These are phyloP conservation scores for Hibiscus syriacus DNA, from an alignment of 345 rosid genomes.

Conservation along the genomic window DNA sequence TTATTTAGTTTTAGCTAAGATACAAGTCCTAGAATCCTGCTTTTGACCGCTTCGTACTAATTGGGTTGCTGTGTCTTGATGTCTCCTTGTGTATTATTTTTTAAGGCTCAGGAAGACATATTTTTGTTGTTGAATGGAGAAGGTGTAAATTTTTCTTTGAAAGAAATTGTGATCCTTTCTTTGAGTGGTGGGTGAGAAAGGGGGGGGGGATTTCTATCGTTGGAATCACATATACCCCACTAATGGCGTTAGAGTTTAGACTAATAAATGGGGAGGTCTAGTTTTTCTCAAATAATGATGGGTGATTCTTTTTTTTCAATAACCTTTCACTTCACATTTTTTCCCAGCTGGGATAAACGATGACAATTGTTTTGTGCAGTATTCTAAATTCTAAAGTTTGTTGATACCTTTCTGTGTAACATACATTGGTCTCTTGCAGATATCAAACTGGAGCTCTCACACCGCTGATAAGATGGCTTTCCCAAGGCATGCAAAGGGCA, in stretches of 20 bases:
- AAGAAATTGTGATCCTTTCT: background rate
- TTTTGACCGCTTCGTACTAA: background rate
- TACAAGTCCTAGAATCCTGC: background rate
- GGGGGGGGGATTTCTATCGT: background rate
- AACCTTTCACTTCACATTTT: background rate
- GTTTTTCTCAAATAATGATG: too few species aligned
- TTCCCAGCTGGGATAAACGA: background rate
- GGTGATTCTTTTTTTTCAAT: background rate
- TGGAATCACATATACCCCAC: background rate
- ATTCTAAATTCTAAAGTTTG: background rate
- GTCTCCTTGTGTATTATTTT: background rate
- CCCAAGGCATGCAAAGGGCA: constrained; percentile 32
- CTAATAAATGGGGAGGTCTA: background rate
- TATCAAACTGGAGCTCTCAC: constrained; percentile 97
- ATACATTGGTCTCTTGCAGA: constrained; percentile 31
- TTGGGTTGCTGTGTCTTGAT: constrained; percentile 2
- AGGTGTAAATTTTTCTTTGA: background rate
- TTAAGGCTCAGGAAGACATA: background rate
- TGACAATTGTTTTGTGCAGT: background rate
- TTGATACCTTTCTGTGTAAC: background rate
- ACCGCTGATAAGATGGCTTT: constrained; percentile 77
- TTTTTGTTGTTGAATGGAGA: background rate
- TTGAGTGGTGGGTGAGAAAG: too few species aligned
- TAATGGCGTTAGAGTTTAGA: background rate
- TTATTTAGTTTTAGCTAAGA: background rate